phyloP scores from a whole-genome alignment of 208 protist species.

The Crithidia thermophila region DNA sequence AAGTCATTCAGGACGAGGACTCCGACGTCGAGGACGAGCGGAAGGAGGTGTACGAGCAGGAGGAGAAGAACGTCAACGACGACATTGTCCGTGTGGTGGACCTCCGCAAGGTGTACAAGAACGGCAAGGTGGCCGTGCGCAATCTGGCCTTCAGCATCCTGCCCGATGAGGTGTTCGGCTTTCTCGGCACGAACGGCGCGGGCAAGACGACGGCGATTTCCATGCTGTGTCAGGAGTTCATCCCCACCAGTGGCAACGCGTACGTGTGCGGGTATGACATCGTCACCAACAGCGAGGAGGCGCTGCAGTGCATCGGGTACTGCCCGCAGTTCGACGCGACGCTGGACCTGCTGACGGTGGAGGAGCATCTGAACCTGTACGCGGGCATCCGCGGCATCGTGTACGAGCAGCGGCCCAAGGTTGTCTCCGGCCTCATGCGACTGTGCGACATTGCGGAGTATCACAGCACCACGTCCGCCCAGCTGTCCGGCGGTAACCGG shows the following conservation, averaged over 20 bases:
- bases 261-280: conserved; percentile 70
- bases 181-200: conserved; percentile 90
- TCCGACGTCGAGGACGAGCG: conserved; percentile 50
- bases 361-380: conserved; percentile 76
- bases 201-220: conserved; percentile 89
- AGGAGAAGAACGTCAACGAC: conserved; percentile 20
- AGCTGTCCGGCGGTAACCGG: conserved; percentile 73
- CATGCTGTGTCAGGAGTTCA: conserved; percentile 81
- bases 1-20: conserved; percentile 47
- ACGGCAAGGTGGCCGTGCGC: conserved; percentile 70
- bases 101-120: conserved; percentile 70
- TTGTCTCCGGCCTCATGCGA: conserved; percentile 35
- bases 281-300: conserved; percentile 40
- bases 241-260: conserved; percentile 66
- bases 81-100: conserved; percentile 68
- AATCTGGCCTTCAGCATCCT: conserved; percentile 72
- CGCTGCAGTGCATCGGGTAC: conserved; percentile 75
- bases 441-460: conserved; percentile 41
- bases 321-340: conserved; percentile 95
- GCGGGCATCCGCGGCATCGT: conserved; percentile 41
- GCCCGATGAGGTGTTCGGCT: conserved; percentile 81
- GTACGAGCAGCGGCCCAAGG: conserved; percentile 17
- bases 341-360: conserved; percentile 86
- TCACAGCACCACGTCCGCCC: conserved; percentile 24
- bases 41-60: conserved; percentile 50